These are phyloP conservation scores for Syncephalastrum contaminatum DNA, from an alignment of 371 early-diverging fungal genomes.

Conservation along the genomic window DNA sequence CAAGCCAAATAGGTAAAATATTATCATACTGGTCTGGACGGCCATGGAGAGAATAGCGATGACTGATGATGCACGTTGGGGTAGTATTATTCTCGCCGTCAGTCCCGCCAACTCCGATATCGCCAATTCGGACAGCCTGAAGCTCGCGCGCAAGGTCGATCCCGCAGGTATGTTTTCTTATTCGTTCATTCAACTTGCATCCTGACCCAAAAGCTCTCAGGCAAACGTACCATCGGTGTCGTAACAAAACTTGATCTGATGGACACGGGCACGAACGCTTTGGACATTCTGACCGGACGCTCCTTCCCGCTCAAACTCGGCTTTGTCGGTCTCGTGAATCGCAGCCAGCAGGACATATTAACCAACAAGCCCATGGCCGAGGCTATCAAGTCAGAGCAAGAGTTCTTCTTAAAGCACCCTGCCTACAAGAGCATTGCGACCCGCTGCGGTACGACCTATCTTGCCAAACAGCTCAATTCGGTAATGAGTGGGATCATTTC, in stretches of 20 bases:
- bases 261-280: constrained; percentile 92
- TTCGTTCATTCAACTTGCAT: background rate
- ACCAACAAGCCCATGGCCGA: constrained; percentile 77
- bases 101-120: constrained; percentile 92
- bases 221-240: constrained; percentile 87
- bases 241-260: constrained; percentile 95
- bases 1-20: constrained; percentile 75
- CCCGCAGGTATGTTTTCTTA: constrained; percentile 56
- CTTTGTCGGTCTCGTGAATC: constrained; percentile 89
- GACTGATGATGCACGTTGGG: constrained; percentile 4
- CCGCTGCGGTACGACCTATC: constrained; percentile 84
- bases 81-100: constrained; percentile 91
- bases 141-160: constrained; percentile 91
- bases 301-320: constrained; percentile 85
- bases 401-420: constrained; percentile 80
- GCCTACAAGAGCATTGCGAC: constrained; percentile 79
- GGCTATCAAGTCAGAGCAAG: constrained; percentile 73
- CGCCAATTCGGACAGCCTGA: constrained; percentile 92
- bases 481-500: constrained; percentile 28
- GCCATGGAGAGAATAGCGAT: constrained; percentile 1
- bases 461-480: constrained; percentile 78
- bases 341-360: constrained; percentile 88
- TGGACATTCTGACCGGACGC: constrained; percentile 84
- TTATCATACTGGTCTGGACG: background rate
- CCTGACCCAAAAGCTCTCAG: constrained; percentile 10